Percentiles rank a stretch among this genome's conserved stretches.
Conservation (phyloP, 208 protist genomes). For the Porcisia deanei region DNA sequence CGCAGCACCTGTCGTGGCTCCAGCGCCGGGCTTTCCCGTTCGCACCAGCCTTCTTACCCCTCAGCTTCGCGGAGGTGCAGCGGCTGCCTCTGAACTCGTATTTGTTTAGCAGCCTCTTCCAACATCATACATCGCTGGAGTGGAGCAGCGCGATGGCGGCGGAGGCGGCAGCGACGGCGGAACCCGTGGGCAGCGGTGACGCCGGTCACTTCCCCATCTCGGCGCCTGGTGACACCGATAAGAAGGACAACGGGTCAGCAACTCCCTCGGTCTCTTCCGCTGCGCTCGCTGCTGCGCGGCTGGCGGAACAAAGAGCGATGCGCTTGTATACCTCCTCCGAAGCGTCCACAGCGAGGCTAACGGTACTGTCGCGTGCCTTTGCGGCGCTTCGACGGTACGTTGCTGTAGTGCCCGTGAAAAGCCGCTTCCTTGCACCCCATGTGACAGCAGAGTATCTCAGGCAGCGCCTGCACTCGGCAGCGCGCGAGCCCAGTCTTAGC, state of each 20-base stretch:
- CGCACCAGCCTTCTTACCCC: constrained; percentile 60
- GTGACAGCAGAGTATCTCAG: constrained; percentile 82
- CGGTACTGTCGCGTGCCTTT: constrained; percentile 65
- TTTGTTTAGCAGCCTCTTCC: constrained; percentile 73
- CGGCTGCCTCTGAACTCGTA: constrained; percentile 71
- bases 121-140: constrained; percentile 17
- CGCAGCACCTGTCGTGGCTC: constrained; percentile 69
- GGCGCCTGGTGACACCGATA: neutral
- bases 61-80: constrained; percentile 45
- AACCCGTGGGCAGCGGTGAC: neutral
- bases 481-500: constrained; percentile 8
- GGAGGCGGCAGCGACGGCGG: constrained; percentile 8
- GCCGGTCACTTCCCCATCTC: neutral
- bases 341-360: constrained; percentile 57
- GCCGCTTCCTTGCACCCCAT: constrained; percentile 47
- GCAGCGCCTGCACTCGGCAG: constrained; percentile 38
- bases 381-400: constrained; percentile 71
- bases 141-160: constrained; percentile 13
- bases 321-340: constrained; percentile 56
- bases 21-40: constrained; percentile 60
- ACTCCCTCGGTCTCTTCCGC: neutral
- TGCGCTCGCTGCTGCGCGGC: neutral
- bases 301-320: constrained; percentile 20
- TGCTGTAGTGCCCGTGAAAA: constrained; percentile 31
- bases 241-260: neutral